Percentiles rank a stretch among this genome's conserved stretches.
These are phyloP conservation scores for Cyberlindnera mississippiensis DNA, from an alignment of 805 yeast genomes.

Conservation along the genomic window DNA sequence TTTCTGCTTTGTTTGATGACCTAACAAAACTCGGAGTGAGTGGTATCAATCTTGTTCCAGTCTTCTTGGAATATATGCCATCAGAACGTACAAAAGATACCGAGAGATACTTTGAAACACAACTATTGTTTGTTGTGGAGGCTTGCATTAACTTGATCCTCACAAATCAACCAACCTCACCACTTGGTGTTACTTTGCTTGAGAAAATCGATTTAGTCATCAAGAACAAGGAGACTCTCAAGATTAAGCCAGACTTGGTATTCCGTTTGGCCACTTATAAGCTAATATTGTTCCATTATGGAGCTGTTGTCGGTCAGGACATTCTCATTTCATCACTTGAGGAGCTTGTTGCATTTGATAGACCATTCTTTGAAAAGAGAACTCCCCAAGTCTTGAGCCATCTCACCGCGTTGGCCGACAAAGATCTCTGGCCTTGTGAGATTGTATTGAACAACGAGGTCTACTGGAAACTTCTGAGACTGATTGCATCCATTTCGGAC, in stretches of 20 bases:
- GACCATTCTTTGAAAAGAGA: constrained; percentile 14
- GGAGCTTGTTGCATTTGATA: constrained; percentile 14
- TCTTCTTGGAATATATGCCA: constrained; percentile 35
- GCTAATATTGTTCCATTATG: constrained; percentile 35
- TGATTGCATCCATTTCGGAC: constrained; percentile 41
- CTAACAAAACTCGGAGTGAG: constrained; percentile 26
- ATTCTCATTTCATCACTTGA: constrained; percentile 9
- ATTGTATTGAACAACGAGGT: constrained; percentile 46
- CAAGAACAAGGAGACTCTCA: constrained; percentile 27
- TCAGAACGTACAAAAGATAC: constrained; percentile 28
- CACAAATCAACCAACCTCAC: neutral
- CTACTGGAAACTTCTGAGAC: constrained; percentile 53
- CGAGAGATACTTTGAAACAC: constrained; percentile 23
- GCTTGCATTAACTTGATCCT: constrained; percentile 26
- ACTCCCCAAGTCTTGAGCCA: constrained; percentile 20
- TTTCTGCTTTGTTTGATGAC: constrained; percentile 51
- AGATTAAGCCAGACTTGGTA: constrained; percentile 15
- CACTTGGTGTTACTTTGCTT: neutral
- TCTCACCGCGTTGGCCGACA: constrained; percentile 9
- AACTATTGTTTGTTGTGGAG: constrained; percentile 44
- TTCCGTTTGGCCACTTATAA: constrained; percentile 51
- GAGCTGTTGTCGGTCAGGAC: neutral
- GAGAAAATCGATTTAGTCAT: constrained; percentile 19
- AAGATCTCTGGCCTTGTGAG: neutral
- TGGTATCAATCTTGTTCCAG: constrained; percentile 25